These are phyloP conservation scores for Backusella sp. DNA, from an alignment of 192 early-diverging fungal species.

Conservation along the genomic window DNA sequence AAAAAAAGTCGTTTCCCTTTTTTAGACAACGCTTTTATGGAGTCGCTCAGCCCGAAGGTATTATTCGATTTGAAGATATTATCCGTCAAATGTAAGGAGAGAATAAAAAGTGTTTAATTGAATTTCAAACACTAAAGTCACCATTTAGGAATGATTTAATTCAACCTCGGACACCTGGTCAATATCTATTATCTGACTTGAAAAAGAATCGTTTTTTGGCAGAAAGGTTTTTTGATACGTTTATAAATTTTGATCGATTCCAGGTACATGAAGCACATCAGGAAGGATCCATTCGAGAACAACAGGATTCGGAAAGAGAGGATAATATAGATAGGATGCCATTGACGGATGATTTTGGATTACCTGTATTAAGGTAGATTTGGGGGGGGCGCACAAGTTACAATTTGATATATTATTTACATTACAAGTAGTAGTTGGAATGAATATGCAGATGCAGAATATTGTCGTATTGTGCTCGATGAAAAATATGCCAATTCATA, in stretches of 20 bases:
- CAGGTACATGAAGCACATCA: slow-evolving; percentile 39
- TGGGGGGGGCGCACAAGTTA: not conserved
- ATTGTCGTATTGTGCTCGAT: slow-evolving; percentile 5
- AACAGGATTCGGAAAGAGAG: slow-evolving; percentile 3
- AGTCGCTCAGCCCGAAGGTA: not conserved
- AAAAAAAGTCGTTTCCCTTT: not conserved
- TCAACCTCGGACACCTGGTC: slow-evolving; percentile 28
- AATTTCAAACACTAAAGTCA: not conserved
- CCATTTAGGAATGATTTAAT: slow-evolving; percentile 34
- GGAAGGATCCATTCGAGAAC: not conserved
- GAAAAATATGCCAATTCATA: slow-evolving; percentile 9
- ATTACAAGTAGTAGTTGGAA: not conserved
- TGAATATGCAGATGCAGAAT: slow-evolving; percentile 14
- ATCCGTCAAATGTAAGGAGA: slow-evolving; percentile 35
- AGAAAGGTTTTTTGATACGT: slow-evolving; percentile 42
- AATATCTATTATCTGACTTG: slow-evolving; percentile 32
- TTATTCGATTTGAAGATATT: slow-evolving; percentile 34
- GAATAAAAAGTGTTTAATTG: not conserved
- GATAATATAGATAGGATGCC: not conserved
- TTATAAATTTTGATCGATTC: slow-evolving; percentile 32
- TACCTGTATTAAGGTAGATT: slow-evolving; percentile 3
- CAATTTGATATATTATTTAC: not conserved
- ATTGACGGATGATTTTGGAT: slow-evolving; percentile 7
- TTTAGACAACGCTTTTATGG: slow-evolving; percentile 11
- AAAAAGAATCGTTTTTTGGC: slow-evolving; percentile 34